Evolutionary conservation across 2,329 filamentous ascomycete species (phyloP), one percentile per base, ranked within the genome.

Genomic region (Scedosporium boydii): DNA sequence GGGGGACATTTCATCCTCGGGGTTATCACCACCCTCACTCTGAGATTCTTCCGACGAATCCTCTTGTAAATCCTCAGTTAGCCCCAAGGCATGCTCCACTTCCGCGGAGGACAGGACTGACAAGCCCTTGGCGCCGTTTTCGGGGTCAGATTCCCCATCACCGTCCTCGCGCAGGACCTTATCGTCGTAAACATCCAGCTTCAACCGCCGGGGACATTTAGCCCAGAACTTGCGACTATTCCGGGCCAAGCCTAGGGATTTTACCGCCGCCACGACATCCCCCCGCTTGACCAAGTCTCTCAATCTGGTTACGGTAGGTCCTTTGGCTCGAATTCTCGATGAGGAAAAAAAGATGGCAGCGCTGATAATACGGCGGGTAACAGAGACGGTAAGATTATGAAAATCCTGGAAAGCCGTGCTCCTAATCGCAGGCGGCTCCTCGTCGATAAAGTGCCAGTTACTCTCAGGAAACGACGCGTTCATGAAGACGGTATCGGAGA

Each of bases 401-500:
- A 96, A 87, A 67, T 95, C 90, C 4, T 84, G 80, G n/a, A 96
- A 80, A 0, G 89, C 86, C 1, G 90, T 92, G 6, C 86, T 83
- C 67, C 88, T 86, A 23, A 96, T 83, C 0, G 88, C 85, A 0
- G 92, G 92, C 3, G 77, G 77, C 62, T 83, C 80, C n/a, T 82
- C 79, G 21, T 81, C 80, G 6, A 89, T 68, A 46, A 77, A 78
- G 41, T 76, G 77, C 90, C 90, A 96, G 70, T 90, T 92, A 62
- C 84, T 80, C 61, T 85, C 83, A 12, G 79, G 75, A 51, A 82
- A 76, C 2, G 77, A 71, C 12, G 81, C 80, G 64, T 93, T 93
- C 90, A 96, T 93, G 70, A 93, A 95, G 1, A 93, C 68, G 1
- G 78, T 77, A 56, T 82, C 78, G 0, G 89, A 87, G 3, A 95